phyloP scores from a whole-genome alignment of 2,329 filamentous ascomycete genomes.

The Esteya vermicola region DNA sequence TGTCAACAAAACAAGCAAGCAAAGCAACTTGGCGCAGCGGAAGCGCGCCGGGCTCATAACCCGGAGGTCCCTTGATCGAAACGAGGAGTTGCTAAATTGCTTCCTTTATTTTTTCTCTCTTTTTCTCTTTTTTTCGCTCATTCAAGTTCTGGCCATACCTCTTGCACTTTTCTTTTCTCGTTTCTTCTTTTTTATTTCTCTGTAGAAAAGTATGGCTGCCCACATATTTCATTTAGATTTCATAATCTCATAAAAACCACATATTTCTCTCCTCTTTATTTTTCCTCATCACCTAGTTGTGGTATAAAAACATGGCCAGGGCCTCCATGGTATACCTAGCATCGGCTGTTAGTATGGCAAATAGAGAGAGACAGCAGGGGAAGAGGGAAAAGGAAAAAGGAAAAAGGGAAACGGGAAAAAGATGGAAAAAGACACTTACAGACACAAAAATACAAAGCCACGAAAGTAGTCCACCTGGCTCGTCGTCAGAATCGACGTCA shows the following conservation, averaged over 20 bases:
- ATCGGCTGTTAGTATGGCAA: background rate
- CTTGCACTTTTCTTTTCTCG: background rate
- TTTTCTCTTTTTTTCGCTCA: background rate
- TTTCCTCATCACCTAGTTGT: background rate
- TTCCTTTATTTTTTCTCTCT: background rate
- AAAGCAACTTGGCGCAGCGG: conserved; percentile 8
- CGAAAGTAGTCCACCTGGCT: conserved; percentile 3
- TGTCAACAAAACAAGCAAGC: background rate
- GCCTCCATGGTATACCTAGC: background rate
- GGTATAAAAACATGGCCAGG: background rate
- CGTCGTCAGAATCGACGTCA: conserved; percentile 4
- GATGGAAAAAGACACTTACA: background rate
- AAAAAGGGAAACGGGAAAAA: no score
- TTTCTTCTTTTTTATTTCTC: background rate
- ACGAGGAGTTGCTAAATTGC: conserved; percentile 6
- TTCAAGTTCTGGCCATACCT: background rate
- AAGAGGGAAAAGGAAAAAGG: background rate
- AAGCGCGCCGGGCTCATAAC: conserved; percentile 9
- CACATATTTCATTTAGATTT: no score
- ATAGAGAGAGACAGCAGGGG: background rate
- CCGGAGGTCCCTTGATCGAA: conserved; percentile 9
- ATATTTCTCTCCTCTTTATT: background rate
- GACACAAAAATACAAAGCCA: conserved; percentile 3
- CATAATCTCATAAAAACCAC: no score
- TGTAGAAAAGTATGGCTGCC: no score